Conservation (phyloP, 345 rosid species). For the Salix exigua region DNA sequence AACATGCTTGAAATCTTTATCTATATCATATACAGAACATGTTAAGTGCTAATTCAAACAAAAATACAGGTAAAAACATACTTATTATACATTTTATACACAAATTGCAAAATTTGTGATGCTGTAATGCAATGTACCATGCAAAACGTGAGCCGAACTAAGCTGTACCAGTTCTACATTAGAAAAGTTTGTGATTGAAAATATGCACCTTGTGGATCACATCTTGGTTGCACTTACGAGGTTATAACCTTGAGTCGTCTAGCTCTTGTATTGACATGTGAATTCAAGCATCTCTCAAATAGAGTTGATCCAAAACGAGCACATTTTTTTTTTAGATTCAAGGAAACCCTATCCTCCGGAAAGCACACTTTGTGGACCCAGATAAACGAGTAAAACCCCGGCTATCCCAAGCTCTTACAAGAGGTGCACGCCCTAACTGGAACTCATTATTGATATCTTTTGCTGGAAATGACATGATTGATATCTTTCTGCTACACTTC, state of each 20-base stretch:
- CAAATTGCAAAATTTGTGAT: background rate
- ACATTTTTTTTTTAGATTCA: too few species aligned
- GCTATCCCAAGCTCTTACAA: too few species aligned
- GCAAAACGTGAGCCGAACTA: background rate
- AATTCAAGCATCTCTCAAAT: background rate
- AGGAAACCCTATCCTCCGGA: too few species aligned
- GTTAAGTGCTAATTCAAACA: background rate
- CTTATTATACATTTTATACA: background rate
- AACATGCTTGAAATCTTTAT: background rate
- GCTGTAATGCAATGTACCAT: too few species aligned
- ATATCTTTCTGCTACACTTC: slow-evolving; percentile 30
- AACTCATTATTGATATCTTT: too few species aligned
- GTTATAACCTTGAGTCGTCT: background rate
- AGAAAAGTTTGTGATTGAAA: background rate
- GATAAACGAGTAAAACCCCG: too few species aligned
- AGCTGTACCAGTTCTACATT: background rate
- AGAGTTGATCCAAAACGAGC: background rate
- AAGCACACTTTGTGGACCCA: too few species aligned
- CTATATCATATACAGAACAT: background rate
- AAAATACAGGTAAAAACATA: background rate
- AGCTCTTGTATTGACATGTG: background rate
- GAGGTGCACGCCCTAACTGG: too few species aligned
- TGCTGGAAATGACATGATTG: background rate
- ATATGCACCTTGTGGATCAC: background rate
- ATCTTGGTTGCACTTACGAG: background rate